Base-by-base conservation (phyloP, 2,329 filamentous ascomycete species). In the Pseudocercospora crystallina region DNA sequence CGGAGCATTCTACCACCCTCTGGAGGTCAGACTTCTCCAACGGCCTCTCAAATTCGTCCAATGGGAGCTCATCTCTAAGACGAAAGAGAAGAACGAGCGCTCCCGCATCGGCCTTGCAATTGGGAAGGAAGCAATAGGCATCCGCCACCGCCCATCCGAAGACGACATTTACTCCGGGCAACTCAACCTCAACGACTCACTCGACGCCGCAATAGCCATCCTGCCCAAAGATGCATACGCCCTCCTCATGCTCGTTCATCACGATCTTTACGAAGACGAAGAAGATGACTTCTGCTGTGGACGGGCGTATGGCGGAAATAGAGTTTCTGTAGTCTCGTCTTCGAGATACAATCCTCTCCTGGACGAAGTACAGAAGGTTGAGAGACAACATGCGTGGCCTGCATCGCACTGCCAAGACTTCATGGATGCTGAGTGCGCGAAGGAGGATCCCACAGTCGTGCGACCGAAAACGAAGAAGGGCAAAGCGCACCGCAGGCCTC, bases 261-360 rank as follows among this genome's bases (percentile, higher is more conserved):
- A 85, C n/a, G 84, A 87, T 61, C 67, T 86, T 11, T 86, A 83
- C 60, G 83, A 87, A 58, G 76, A 77, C 43, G 80, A 84, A 0
- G 80, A 85, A 0, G 85, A 87, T 52, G 78, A 82, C 14, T 89
- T 87, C 60, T 82, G 79, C 46, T 86, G 83, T 54, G 85, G 84
- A 0, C 70, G 83, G 26, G 83, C 85, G 0, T 89, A 84, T 62
- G 85, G 85, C 0, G 81, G 77, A 0, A 82, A 79, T 50, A 73
- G 84, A 4, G 77, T 88, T 1, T 76, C 78, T 0, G 77, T 87
- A 1, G 80, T 89, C 0, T 83, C 80, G 0, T 77, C 73, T 0
- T 82, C 84, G 8, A 71, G 85, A 20, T 87, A 88, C 55, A 73
- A 82, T 40, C 84, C 84, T 0, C 26, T 26, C 0, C 61, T 79